Evolutionary conservation across 208 protist genomes (phyloP), one percentile per base, ranked within the genome.

Genomic region (Trypanosoma conorhini): DNA sequence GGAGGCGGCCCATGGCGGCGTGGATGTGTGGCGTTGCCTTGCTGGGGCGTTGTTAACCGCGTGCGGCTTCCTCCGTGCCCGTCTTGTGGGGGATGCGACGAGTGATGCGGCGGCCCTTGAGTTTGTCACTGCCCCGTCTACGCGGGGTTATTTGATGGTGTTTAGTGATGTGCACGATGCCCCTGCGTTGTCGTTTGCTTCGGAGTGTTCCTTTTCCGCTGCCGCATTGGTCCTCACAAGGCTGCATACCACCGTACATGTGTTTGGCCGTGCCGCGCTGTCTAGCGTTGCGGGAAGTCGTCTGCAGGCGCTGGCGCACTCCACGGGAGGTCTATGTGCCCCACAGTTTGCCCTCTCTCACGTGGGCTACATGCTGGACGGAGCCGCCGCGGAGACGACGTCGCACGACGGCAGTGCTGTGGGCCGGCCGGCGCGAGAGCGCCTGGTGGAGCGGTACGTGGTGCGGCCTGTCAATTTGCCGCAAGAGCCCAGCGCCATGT

Each of bases 161-260:
- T 95, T 95, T 76, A 93, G 79, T 61, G 81, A 91, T 76, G 63
- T 61, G 51, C 10, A 35, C n/a, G 52, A 51, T 42, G 42, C 46
- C 3, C 28, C 21, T 7, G 44, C 75, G 52, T 58, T 88, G 33
- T 70, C 77, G 12, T 88, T 86, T 67, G 75, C 69, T 42, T 63
- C 85, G 5, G 87, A 96, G 67, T 92, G 90, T 59, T 81, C 84
- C 21, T 77, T 95, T 21, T 83, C 86, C 26, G 75, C 83, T 31
- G 78, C 84, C 1, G 79, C 77, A 19, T 60, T 86, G 21, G 72
- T 77, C 12, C 50, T 76, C 22, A 74, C 66, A 40, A 72, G 82
- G 72, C 67, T 82, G 50, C 55, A 68, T 44, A 66, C 81, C 17
- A 65, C 72, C 22, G 62, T 88, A 30, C 85, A 78, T 40, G 74